Conservation (phyloP, 2,329 filamentous ascomycete species). For the Ceratocystis lukuohia region DNA sequence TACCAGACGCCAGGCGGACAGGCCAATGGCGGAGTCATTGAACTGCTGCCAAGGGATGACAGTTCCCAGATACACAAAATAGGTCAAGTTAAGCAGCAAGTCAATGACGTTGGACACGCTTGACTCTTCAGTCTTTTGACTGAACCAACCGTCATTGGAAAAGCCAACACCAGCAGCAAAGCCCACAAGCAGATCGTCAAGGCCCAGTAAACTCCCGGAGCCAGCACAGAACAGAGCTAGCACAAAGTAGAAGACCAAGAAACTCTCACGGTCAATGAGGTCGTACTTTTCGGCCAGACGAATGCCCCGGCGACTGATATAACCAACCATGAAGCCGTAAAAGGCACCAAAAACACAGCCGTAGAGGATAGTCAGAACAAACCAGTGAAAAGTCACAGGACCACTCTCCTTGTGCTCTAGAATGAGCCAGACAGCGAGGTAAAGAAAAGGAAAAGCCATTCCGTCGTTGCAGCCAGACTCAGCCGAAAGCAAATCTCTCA, state of each 20-base stretch:
- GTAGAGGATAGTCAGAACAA: slow-evolving; percentile 81
- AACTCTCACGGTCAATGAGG: slow-evolving; percentile 89
- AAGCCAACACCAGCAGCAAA: slow-evolving; percentile 97
- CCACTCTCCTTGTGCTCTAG: slow-evolving; percentile 57
- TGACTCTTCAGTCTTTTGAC: slow-evolving; percentile 93
- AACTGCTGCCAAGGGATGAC: slow-evolving; percentile 94
- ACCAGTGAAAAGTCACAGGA: slow-evolving; percentile 69
- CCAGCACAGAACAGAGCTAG: slow-evolving; percentile 91
- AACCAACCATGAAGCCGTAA: slow-evolving; percentile 78
- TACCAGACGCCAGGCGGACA: slow-evolving; percentile 79
- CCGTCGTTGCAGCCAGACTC: slow-evolving; percentile 98
- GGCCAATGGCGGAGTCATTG: slow-evolving; percentile 60
- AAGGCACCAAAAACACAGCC: slow-evolving; percentile 89
- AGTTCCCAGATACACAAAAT: slow-evolving; percentile 94
- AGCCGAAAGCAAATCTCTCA: slow-evolving; percentile 85
- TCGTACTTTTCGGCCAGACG: slow-evolving; percentile 72
- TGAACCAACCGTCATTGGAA: slow-evolving; percentile 98
- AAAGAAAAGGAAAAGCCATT: slow-evolving; percentile 98
- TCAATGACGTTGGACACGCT: slow-evolving; percentile 99
- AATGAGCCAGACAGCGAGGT: slow-evolving; percentile 80
- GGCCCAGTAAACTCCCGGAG: slow-evolving; percentile 75
- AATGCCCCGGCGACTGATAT: slow-evolving; percentile 81
- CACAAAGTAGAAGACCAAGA: slow-evolving; percentile 97
- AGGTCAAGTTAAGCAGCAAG: slow-evolving; percentile 86
- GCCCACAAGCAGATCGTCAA: slow-evolving; percentile 88